Evolutionary conservation across 2,329 filamentous ascomycete genomes (phyloP).

Genomic region (Colletotrichum tamarilloi): DNA sequence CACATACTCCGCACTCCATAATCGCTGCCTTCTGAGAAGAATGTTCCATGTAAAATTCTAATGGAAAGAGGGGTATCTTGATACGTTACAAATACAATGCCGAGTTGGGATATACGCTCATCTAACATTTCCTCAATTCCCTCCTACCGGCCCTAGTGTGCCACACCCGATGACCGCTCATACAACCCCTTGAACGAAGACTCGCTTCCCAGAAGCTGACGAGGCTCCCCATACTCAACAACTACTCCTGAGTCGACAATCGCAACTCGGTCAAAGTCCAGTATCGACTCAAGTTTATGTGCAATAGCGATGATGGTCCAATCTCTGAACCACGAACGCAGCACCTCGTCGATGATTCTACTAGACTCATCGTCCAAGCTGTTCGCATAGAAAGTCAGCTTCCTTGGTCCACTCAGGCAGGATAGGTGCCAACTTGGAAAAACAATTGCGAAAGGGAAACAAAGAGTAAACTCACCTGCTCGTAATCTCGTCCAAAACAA

Average conservation of each 20-base stretch:
- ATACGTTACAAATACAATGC: not conserved
- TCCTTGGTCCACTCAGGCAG: not conserved
- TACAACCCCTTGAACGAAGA: slow-evolving; percentile 25
- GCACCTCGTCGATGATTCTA: slow-evolving; percentile 30
- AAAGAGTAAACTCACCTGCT: slow-evolving; percentile 43
- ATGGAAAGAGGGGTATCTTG: not conserved
- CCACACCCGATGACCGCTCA: not conserved
- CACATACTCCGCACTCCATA: no score
- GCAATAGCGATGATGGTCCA: slow-evolving; percentile 58
- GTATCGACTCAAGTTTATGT: slow-evolving; percentile 50
- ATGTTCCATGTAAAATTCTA: not conserved
- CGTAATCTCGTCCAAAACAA: slow-evolving; percentile 56
- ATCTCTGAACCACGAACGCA: slow-evolving; percentile 35
- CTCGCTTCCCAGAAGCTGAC: not conserved
- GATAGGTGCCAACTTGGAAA: not conserved
- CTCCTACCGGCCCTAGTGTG: not conserved
- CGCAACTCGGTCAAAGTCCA: slow-evolving; percentile 60
- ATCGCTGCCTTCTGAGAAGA: not conserved
- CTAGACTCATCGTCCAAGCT: slow-evolving; percentile 38
- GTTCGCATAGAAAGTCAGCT: not conserved
- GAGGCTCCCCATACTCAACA: slow-evolving; percentile 48
- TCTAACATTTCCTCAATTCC: not conserved
- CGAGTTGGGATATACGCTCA: not conserved
- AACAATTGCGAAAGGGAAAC: no score
- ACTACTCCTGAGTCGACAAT: slow-evolving; percentile 62